These are phyloP conservation scores for Paxillus rubicundulus DNA, from an alignment of 768 basidiomycete species.

Conservation along the genomic window DNA sequence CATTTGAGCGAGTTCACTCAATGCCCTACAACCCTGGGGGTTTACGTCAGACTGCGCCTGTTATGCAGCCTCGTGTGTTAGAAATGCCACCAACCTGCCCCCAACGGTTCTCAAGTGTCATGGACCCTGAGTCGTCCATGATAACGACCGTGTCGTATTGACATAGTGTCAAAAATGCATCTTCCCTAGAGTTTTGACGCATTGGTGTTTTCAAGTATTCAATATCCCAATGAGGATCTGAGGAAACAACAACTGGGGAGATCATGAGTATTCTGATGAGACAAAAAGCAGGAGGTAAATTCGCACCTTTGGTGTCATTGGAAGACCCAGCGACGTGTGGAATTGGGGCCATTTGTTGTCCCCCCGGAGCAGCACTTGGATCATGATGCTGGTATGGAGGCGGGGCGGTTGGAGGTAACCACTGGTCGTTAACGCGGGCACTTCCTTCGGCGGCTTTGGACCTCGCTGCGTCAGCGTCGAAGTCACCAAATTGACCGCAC, in stretches of 20 bases:
- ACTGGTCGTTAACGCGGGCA: not conserved
- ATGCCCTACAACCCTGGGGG: constrained; percentile 10
- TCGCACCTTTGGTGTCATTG: constrained; percentile 15
- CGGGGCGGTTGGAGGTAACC: constrained; percentile 9
- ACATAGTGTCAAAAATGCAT: constrained; percentile 35
- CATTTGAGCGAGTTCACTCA: constrained; percentile 46
- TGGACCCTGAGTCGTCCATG: constrained; percentile 61
- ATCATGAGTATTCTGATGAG: constrained; percentile 24
- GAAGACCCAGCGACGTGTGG: constrained; percentile 6
- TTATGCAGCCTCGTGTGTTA: too few species aligned
- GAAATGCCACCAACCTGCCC: constrained; percentile 38
- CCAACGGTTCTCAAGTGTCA: constrained; percentile 47
- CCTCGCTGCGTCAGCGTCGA: constrained; percentile 1
- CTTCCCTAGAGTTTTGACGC: constrained; percentile 26
- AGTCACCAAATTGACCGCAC: constrained; percentile 4
- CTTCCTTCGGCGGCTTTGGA: not conserved
- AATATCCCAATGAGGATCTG: constrained; percentile 16
- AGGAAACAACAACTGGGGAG: constrained; percentile 17
- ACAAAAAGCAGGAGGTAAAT: constrained; percentile 16
- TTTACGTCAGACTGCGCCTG: not conserved
- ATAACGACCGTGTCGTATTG: constrained; percentile 57
- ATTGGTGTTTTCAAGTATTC: constrained; percentile 26
- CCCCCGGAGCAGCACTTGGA: constrained; percentile 3
- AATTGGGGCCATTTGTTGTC: not conserved
- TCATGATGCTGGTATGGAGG: constrained; percentile 22